A percentile compares a stretch with the other conserved stretches of the same genome.
Conservation (phyloP, 78 protist genomes). For the Trichosphaerium sp. region DNA sequence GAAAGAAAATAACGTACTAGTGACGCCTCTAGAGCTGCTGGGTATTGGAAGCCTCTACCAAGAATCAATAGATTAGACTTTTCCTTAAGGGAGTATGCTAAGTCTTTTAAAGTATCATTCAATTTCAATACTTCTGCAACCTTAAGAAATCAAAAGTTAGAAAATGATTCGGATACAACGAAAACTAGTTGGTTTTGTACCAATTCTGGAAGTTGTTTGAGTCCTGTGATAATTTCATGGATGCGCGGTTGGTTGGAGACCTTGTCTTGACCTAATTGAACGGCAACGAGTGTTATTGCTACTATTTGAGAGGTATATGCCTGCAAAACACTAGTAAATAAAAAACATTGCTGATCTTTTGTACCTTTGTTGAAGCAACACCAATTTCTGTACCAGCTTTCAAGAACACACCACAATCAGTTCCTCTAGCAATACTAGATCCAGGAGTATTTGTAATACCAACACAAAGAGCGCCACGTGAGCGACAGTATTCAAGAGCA, state of each 20-base stretch:
- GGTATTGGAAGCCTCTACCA: constrained; percentile 83
- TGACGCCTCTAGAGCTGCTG: constrained; percentile 91
- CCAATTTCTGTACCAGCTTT: constrained; percentile 96
- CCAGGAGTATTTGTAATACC: constrained; percentile 89
- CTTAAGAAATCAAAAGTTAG: neutral
- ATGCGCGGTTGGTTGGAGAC: neutral
- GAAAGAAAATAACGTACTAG: constrained; percentile 1
- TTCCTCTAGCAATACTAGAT: constrained; percentile 79
- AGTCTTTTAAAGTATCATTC: constrained; percentile 13
- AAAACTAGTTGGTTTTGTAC: constrained; percentile 30
- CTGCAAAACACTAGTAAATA: constrained; percentile 28
- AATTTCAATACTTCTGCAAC: neutral
- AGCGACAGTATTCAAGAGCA: constrained; percentile 31
- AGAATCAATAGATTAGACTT: constrained; percentile 58
- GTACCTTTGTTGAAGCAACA: constrained; percentile 97
- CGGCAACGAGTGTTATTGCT: constrained; percentile 24
- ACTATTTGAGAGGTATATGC: constrained; percentile 13
- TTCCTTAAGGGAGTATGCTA: constrained; percentile 42
- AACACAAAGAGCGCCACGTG: constrained; percentile 18
- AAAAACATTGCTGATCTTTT: constrained; percentile 32
- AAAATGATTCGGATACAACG: constrained; percentile 43
- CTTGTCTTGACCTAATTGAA: neutral
- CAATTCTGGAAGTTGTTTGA: neutral
- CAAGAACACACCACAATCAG: constrained; percentile 82
- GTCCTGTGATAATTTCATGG: neutral